Evolutionary conservation across 2,329 filamentous ascomycete genomes (phyloP), one percentile per base, ranked within the genome.

Genomic region (Rugonectria rugulosa): DNA sequence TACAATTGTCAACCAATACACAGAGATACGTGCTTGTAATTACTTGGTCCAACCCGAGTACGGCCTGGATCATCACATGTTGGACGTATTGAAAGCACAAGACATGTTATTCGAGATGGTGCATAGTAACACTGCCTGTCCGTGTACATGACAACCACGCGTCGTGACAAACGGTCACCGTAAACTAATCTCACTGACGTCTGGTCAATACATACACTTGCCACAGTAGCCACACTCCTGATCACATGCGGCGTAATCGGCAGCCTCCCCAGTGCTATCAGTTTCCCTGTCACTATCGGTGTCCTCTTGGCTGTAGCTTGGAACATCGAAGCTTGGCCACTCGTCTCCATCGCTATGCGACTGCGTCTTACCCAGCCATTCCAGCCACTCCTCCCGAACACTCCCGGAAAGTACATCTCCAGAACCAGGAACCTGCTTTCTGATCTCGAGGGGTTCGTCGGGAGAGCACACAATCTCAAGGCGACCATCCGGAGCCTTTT

Each of bases 211-310:
- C 14, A 27, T 34, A 23, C 68, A 69, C 42, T 60, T 57, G 8
- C 68, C 69, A 17, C 67, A 71, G 36, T 71, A 70, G 20, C 65
- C 66, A 32, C 69, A 70, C 44, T 70, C 65, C n/a, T 34, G 31
- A 54, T 69, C 64, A 40, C 69, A 71, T 1, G 65, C 67, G 20
- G 62, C 57, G 31, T 53, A 68, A n/a, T 70, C 68, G 2, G 34
- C 53, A 14, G 34, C 27, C 34, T 55, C 55, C 5, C 45, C 49
- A 10, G 59, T 54, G 7, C 38, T 54, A 26, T 62, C 57, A 41
- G 32, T 5, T 20, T 34, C 31, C 14, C 12, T 21, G 17, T 32
- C 6, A n/a, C 24, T 6, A 11, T 27, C 24, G 5, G 7, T 19
- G 5, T 21, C 27, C 9, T 23, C 11, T 12, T 29, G 6, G 31